Percentiles rank a stretch among this genome's conserved stretches.
phyloP scores from a whole-genome alignment of 106 monocot genomes.

The Platanthera zijinensis region DNA sequence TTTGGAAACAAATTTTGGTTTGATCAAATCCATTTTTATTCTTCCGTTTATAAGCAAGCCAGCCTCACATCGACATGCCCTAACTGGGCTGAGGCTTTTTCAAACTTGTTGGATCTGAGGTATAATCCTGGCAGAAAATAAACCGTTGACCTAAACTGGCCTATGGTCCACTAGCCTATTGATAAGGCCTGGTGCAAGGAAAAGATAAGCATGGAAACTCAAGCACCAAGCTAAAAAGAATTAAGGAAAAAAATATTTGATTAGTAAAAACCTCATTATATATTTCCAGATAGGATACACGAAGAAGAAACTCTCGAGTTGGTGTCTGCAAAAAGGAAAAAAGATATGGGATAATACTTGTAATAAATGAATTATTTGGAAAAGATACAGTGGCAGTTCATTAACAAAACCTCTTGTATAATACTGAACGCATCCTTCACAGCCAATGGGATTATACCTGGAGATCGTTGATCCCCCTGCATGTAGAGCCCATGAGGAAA shows the following conservation, averaged over 20 bases:
- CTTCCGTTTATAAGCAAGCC: not conserved
- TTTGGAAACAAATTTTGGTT: not conserved
- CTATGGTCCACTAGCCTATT: no score
- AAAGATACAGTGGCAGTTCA: not conserved
- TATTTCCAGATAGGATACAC: constrained; percentile 96
- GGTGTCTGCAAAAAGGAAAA: constrained; percentile 56
- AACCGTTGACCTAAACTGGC: no score
- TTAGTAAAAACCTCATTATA: constrained; percentile 77
- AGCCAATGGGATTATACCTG: constrained; percentile 94
- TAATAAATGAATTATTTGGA: not conserved
- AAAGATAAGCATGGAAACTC: not conserved
- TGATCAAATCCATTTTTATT: not conserved
- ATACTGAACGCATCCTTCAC: constrained; percentile 97
- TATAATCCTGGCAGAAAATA: not conserved
- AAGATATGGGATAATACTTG: not conserved
- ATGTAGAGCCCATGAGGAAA: constrained; percentile 5
- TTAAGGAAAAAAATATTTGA: not conserved
- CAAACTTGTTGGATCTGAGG: not conserved
- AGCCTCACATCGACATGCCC: not conserved
- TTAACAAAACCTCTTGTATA: constrained; percentile 72
- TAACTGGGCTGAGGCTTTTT: no score
- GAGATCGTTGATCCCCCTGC: constrained; percentile 98
- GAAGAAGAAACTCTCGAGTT: constrained; percentile 88
- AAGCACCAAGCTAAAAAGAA: constrained; percentile 2
- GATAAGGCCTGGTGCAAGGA: not conserved